A percentile compares a stretch with the other conserved stretches of the same genome.
Evolutionary conservation across 2,329 filamentous ascomycete genomes (phyloP).

Genomic region (Huntiella decipiens): DNA sequence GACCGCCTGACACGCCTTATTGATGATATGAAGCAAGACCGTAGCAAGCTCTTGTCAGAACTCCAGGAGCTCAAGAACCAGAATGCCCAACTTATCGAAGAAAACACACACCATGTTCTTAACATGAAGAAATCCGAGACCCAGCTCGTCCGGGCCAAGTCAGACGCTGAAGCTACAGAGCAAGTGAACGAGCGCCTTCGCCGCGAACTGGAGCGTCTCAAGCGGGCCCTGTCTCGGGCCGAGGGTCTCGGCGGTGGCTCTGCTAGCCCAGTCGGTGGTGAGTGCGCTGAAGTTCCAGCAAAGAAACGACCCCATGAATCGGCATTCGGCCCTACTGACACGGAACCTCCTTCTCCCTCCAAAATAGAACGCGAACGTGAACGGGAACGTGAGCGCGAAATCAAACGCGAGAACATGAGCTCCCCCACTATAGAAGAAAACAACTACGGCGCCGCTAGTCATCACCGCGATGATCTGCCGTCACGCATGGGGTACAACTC

Average conservation of each 20-base stretch:
- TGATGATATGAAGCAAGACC: slow-evolving; percentile 68
- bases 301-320: slow-evolving; percentile 13
- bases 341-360: slow-evolving; percentile 11
- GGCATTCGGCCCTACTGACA: slow-evolving; percentile 11
- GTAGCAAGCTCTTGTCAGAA: slow-evolving; percentile 63
- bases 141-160: slow-evolving; percentile 77
- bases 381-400: slow-evolving; percentile 2
- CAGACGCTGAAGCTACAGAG: slow-evolving; percentile 76
- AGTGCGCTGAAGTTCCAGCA: slow-evolving; percentile 6
- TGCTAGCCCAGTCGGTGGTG: slow-evolving; percentile 13
- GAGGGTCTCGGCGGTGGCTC: slow-evolving; percentile 26
- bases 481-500: background rate
- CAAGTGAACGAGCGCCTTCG: slow-evolving; percentile 67
- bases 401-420: slow-evolving; percentile 17
- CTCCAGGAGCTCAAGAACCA: slow-evolving; percentile 91
- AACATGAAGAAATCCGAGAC: slow-evolving; percentile 98
- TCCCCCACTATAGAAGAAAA: slow-evolving; percentile 21
- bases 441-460: background rate
- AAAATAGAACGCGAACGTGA: slow-evolving; percentile 12
- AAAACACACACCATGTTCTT: slow-evolving; percentile 85
- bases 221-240: slow-evolving; percentile 57
- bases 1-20: slow-evolving; percentile 56
- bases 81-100: slow-evolving; percentile 90
- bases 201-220: slow-evolving; percentile 79
- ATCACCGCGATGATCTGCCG: background rate